phyloP scores from a whole-genome alignment of 1,284 basidiomycete species.

The Cryptococcus sp. region DNA sequence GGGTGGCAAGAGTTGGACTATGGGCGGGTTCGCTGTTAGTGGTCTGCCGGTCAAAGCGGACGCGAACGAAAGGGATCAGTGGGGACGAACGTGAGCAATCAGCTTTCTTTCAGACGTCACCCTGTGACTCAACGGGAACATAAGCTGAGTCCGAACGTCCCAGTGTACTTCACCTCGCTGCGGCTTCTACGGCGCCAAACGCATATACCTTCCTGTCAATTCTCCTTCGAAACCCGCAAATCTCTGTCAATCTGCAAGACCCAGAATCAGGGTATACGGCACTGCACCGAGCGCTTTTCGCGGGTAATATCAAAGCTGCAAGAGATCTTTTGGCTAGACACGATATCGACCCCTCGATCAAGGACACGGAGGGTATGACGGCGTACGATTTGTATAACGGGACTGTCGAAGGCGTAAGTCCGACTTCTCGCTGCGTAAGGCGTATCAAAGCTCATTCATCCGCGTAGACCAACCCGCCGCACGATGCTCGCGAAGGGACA shows the following conservation, averaged over 20 bases:
- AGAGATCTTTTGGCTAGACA: conserved; percentile 71
- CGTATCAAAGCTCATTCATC: conserved; percentile 16
- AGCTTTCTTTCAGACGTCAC: not conserved
- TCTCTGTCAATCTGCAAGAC: conserved; percentile 83
- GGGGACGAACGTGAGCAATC: conserved; percentile 44
- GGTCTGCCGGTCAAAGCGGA: conserved; percentile 46
- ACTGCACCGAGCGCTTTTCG: conserved; percentile 86
- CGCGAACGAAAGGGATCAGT: conserved; percentile 50
- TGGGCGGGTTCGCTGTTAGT: conserved; percentile 55
- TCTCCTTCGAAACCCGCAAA: conserved; percentile 71
- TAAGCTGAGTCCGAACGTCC: conserved; percentile 56
- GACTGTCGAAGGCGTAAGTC: conserved; percentile 65
- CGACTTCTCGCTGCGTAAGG: too few relatives aligned
- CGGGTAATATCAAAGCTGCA: conserved; percentile 78
- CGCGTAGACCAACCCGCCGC: conserved; percentile 59
- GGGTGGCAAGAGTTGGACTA: conserved; percentile 67
- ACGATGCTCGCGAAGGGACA: conserved; percentile 54
- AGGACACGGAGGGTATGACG: conserved; percentile 88
- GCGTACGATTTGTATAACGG: conserved; percentile 94
- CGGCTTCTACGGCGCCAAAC: conserved; percentile 63
- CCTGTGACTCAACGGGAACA: conserved; percentile 59
- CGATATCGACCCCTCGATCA: conserved; percentile 73
- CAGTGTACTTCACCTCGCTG: conserved; percentile 79
- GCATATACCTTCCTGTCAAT: conserved; percentile 77
- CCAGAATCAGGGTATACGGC: conserved; percentile 87